These are phyloP conservation scores for Annulohypoxylon maeteangense DNA, from an alignment of 495 filamentous ascomycete species.

Conservation along the genomic window DNA sequence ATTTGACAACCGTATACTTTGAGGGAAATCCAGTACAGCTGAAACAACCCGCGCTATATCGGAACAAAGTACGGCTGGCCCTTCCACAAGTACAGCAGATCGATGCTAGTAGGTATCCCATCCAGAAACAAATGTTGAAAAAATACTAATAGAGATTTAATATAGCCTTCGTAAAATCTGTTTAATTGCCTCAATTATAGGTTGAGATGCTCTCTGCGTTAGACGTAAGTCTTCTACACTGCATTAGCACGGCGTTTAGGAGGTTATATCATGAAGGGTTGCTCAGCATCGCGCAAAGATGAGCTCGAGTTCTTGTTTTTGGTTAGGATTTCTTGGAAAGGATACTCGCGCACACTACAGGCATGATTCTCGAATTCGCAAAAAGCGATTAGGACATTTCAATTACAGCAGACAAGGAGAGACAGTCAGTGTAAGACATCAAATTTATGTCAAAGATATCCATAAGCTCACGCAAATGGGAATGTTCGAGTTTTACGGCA, in stretches of 20 bases:
- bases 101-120: constrained; percentile 86
- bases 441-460: constrained; percentile 36
- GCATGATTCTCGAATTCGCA: constrained; percentile 4
- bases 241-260: constrained; percentile 50
- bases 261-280: constrained; percentile 12
- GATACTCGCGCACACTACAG: not conserved
- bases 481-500: constrained; percentile 24
- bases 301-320: constrained; percentile 10
- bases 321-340: constrained; percentile 14
- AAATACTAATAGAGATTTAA: constrained; percentile 47
- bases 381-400: constrained; percentile 4
- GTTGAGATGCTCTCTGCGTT: not conserved
- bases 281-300: constrained; percentile 7
- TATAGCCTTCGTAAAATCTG: constrained; percentile 52
- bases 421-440: constrained; percentile 11
- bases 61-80: constrained; percentile 90
- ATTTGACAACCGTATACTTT: constrained; percentile 93
- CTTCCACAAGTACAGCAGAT: constrained; percentile 91
- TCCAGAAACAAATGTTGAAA: not conserved
- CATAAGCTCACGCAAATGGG: constrained; percentile 38
- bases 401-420: constrained; percentile 12
- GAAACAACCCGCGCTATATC: constrained; percentile 77
- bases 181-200: constrained; percentile 8
- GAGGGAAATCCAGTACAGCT: constrained; percentile 93
- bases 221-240: constrained; percentile 19